Base-by-base conservation (phyloP, 371 early-diverging fungal species). In the Choanephora cucurbitarum region DNA sequence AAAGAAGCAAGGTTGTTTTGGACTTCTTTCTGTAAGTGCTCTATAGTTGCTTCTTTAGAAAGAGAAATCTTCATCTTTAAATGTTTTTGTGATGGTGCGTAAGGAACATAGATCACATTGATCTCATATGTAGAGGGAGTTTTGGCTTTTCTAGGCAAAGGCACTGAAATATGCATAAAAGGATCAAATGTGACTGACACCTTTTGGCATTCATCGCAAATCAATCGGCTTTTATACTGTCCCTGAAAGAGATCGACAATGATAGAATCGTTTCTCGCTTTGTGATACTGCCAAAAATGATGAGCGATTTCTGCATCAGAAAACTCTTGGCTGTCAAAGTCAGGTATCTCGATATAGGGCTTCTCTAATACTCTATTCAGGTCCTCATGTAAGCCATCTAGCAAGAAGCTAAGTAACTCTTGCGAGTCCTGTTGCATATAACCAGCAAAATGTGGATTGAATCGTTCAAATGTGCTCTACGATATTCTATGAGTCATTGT, bases 201-300 rank as follows among this genome's bases (percentile, higher is more conserved):
- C 68, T 62, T n/a, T 75, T 78, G 67, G 72, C 99, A 99, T 22
- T 80, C 80, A 34, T 84, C 63, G 57, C 99, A 99, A 39, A 77
- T 77, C 37, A 99, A 67, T 42, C 81, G 75, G 58, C 90, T 91
- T 59, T 83, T 84, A 46, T 90, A 84, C 61, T 90, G 91, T 7
- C 95, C 96, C 75, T 94, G 95, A 62, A 97, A 94, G 58, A 93
- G 47, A 39, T 87, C 88, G 5, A 96, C 96, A 46, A 99, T 82
- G 9, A 97, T 87, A 34, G 93, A 92, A 56, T 85, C 79, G 68
- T 98, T 96, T 19, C 83, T 68, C 51, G 73, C 57, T 48, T 84
- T 75, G 64, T 97, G 94, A 28, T 81, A 73, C 24, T 80, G 75
- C 98, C 96, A 97, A 75, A 10, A 79, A 70, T 7, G 79, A 77